Conservation (phyloP, 495 filamentous ascomycete species). For the Tuber indicum region DNA sequence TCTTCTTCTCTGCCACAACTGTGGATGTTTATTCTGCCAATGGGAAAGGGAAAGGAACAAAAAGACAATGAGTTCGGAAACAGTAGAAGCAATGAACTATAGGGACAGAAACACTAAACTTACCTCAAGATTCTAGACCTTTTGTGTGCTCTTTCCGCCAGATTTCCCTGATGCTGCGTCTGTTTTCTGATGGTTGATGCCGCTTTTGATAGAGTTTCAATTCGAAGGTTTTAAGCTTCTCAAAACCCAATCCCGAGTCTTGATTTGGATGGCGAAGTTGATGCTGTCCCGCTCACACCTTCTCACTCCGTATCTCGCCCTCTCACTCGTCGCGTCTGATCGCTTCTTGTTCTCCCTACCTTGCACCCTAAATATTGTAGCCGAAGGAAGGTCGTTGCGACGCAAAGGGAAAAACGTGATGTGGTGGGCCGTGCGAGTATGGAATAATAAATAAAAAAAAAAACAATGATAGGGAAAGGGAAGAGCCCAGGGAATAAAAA, state of each 20-base stretch:
- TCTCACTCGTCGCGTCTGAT: slow-evolving; percentile 9
- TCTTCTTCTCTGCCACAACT: slow-evolving; percentile 3
- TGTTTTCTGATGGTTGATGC: background rate
- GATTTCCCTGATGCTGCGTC: background rate
- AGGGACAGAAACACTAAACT: background rate
- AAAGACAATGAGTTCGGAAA: background rate
- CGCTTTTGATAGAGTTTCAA: slow-evolving; percentile 1
- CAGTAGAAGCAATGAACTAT: background rate
- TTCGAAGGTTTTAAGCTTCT: slow-evolving; percentile 2
- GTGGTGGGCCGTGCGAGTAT: slow-evolving; percentile 23
- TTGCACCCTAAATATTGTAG: slow-evolving; percentile 12
- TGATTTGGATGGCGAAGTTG: background rate
- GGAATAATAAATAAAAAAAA: slow-evolving; percentile 11
- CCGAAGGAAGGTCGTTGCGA: slow-evolving; percentile 19
- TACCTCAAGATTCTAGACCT: slow-evolving; percentile 1
- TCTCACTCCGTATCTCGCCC: slow-evolving; percentile 19
- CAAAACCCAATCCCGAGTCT: background rate
- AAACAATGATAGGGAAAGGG: slow-evolving; percentile 15
- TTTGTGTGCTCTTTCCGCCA: background rate
- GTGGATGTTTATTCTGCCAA: slow-evolving; percentile 3
- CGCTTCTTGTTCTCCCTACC: slow-evolving; percentile 19
- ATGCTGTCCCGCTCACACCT: slow-evolving; percentile 17
- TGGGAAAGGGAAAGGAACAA: background rate
- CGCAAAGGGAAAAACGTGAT: slow-evolving; percentile 22
- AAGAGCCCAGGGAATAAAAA: slow-evolving; percentile 3